Base-by-base conservation (phyloP, 495 filamentous ascomycete species). In the Penicillium psychrofluorescens region DNA sequence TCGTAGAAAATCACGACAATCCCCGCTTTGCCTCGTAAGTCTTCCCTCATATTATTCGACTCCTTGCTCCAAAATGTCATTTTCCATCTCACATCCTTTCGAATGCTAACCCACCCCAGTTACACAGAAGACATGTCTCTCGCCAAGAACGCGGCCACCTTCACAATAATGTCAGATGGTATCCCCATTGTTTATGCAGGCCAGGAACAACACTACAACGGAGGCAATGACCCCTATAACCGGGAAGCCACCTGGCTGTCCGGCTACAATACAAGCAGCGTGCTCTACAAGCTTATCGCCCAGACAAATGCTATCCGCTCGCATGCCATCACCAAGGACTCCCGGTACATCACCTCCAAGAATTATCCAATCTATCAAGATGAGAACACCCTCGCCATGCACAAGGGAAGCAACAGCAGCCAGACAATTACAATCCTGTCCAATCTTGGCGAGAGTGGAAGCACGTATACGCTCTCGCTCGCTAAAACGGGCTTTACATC, bases 1-100 rank as follows among this genome's bases (percentile, higher is more conserved):
- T 94, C 62, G 45, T 81, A 11, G 87, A 91, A 51, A 94, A 94
- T 54, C 88, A 94, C 53, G 87, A 94, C 59, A 74, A 80, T 13
- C 65, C 76, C 2, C 77, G 86, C 4, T 88, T 86, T 59, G 63
- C 83, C 6, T 80, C 71, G 62, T 69, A 57, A 43, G 61, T 49
- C 13, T 30, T 1, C 9, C 1, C 36, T 13, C 10, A 0, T 44
- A 11, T 16, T 16, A 16, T 16, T 16, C 15, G 4, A 16, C 4
- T 4, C 15, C 1, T 16, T 16, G 15, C 15, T 16, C 4, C 15
- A 16, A 16, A 16, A 16, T 16, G 15, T 16, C 15, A 16, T 16
- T 16, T 4, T 16, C 4, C 15, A 16, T 16, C 15, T 16, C 15
- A 16, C 4, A 16, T 16, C 15, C 15, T 4, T 16, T 16, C 4